Percentiles rank a stretch among this genome's conserved stretches.
Evolutionary conservation across 2,329 filamentous ascomycete species (phyloP).

Genomic region (Alternaria sp.): DNA sequence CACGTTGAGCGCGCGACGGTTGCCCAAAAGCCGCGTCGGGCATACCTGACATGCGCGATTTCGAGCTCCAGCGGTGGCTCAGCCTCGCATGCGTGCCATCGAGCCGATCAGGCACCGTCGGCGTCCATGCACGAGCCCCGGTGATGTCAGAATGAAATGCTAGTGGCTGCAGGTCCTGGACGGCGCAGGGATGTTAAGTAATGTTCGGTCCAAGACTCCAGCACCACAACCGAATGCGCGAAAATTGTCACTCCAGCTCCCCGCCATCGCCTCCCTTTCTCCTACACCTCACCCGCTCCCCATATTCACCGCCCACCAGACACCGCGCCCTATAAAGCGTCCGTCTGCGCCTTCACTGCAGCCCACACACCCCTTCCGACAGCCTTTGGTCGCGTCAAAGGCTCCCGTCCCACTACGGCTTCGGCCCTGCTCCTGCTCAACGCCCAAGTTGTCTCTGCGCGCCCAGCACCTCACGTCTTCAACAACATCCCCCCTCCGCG

Average conservation of each 20-base stretch:
- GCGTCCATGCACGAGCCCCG: conserved; percentile 1
- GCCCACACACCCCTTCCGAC: conserved; percentile 21
- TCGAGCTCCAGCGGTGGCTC: conserved; percentile 3
- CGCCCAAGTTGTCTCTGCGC: conserved; percentile 56
- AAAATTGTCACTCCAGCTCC: conserved; percentile 32
- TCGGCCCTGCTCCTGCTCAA: conserved; percentile 51
- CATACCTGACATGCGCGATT: conserved; percentile 11
- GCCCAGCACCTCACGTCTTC: conserved; percentile 55
- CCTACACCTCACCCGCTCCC: conserved; percentile 11
- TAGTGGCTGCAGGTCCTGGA: conserved; percentile 13
- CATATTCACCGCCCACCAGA: conserved; percentile 13
- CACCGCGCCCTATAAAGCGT: conserved; percentile 13
- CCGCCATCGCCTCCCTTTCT: conserved; percentile 17
- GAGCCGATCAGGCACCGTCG: conserved; percentile 12
- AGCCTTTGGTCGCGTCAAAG: conserved; percentile 54
- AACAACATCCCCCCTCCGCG: conserved; percentile 57
- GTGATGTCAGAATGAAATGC: conserved; percentile 12
- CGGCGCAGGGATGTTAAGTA: conserved; percentile 18
- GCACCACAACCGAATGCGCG: conserved; percentile 24
- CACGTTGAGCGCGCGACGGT: not conserved
- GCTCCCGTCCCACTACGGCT: conserved; percentile 52
- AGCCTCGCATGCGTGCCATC: conserved; percentile 11
- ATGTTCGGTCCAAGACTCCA: conserved; percentile 13
- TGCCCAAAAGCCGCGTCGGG: not conserved
- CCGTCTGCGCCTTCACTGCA: conserved; percentile 17